Evolutionary conservation across 345 rosid species (phyloP).

Genomic region (Cochlearia excelsa): DNA sequence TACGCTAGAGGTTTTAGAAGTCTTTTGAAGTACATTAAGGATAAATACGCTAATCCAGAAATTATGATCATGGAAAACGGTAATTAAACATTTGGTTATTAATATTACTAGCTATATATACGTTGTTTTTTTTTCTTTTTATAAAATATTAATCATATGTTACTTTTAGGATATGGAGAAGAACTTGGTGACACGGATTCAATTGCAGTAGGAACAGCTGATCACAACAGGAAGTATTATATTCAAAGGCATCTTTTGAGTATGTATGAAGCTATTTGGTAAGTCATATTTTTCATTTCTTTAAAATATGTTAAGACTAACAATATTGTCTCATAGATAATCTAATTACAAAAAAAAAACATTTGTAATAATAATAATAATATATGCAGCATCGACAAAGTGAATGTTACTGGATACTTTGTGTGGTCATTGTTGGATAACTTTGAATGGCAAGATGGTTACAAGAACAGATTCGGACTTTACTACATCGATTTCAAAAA

Average conservation of each 20-base stretch:
- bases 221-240: conserved; percentile 22
- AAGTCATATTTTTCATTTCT: neutral
- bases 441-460: conserved; percentile 28
- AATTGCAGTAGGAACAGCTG: conserved; percentile 6
- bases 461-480: conserved; percentile 20
- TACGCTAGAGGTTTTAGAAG: conserved; percentile 34
- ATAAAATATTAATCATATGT: too few relatives aligned
- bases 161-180: conserved; percentile 23
- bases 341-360: too few relatives aligned
- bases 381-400: conserved; percentile 9
- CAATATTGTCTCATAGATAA: too few relatives aligned
- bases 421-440: conserved; percentile 29
- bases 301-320: too few relatives aligned
- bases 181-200: neutral
- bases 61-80: conserved; percentile 53
- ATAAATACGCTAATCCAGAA: conserved; percentile 28
- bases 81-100: neutral
- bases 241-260: conserved; percentile 20
- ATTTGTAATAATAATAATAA: neutral
- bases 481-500: conserved; percentile 7
- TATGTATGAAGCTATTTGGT: conserved; percentile 25
- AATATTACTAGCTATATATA: too few relatives aligned
- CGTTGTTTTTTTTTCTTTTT: too few relatives aligned
- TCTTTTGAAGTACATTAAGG: conserved; percentile 28
- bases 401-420: conserved; percentile 24